Evolutionary conservation across 177 flowering plant species (phyloP).

Genomic region (Tripterygium wilfordii): DNA sequence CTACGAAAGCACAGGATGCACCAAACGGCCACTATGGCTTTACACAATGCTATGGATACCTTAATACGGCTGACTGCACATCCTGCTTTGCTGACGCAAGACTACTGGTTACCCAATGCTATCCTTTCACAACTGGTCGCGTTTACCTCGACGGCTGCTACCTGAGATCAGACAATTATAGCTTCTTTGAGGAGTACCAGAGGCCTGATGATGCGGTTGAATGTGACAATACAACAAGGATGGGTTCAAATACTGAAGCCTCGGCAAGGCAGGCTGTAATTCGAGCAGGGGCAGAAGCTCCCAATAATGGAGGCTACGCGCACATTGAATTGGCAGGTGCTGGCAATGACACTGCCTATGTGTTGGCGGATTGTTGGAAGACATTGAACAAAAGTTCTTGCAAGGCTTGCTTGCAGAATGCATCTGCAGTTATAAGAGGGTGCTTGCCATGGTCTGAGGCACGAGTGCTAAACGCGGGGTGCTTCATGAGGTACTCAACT

Average conservation of each 20-base stretch:
- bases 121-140: slow-evolving; percentile 51
- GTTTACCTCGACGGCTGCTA: slow-evolving; percentile 87
- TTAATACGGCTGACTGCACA: slow-evolving; percentile 56
- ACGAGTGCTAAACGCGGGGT: slow-evolving; percentile 68
- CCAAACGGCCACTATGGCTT: slow-evolving; percentile 56
- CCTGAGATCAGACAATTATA: slow-evolving; percentile 65
- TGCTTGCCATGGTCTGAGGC: slow-evolving; percentile 85
- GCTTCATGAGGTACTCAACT: slow-evolving; percentile 84
- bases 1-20: slow-evolving; percentile 46
- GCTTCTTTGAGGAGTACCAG: slow-evolving; percentile 50
- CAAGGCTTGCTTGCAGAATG: slow-evolving; percentile 57
- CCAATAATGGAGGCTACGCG: slow-evolving; percentile 33
- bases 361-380: slow-evolving; percentile 77
- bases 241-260: slow-evolving; percentile 23
- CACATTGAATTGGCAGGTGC: slow-evolving; percentile 23
- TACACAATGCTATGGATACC: slow-evolving; percentile 85
- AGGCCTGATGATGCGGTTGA: slow-evolving; percentile 43
- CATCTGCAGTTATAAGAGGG: slow-evolving; percentile 36
- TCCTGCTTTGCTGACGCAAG: slow-evolving; percentile 82
- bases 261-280: slow-evolving; percentile 44
- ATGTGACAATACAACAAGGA: slow-evolving; percentile 49
- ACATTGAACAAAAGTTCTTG: slow-evolving; percentile 50
- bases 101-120: slow-evolving; percentile 70
- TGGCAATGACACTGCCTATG: slow-evolving; percentile 56
- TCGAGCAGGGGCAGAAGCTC: slow-evolving; percentile 35